Percentiles rank a stretch among this genome's conserved stretches.
phyloP scores from a whole-genome alignment of 2,329 filamentous ascomycete genomes.

The Exserohilum rostratum region DNA sequence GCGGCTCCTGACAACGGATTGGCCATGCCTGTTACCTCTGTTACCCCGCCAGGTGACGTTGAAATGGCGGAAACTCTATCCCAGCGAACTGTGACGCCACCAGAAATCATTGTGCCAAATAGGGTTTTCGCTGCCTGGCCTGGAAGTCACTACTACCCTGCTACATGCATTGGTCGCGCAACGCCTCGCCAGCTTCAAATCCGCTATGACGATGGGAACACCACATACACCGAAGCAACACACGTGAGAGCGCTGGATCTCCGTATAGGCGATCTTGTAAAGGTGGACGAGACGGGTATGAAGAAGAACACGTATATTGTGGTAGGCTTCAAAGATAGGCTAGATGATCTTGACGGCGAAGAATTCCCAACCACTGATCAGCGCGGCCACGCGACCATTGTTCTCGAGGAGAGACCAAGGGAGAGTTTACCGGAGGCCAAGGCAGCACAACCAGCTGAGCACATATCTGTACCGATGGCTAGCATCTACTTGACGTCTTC shows the following conservation, averaged over 20 bases:
- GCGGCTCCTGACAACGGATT: slow-evolving; percentile 26
- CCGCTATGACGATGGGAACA: slow-evolving; percentile 56
- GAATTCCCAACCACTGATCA: slow-evolving; percentile 50
- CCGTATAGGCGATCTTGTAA: slow-evolving; percentile 53
- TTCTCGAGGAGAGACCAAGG: slow-evolving; percentile 50
- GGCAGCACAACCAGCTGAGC: slow-evolving; percentile 21
- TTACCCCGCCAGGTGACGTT: slow-evolving; percentile 15
- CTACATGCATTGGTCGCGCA: slow-evolving; percentile 60
- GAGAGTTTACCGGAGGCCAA: slow-evolving; percentile 43
- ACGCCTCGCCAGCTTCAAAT: slow-evolving; percentile 52
- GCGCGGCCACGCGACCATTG: slow-evolving; percentile 49
- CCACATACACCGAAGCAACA: slow-evolving; percentile 48
- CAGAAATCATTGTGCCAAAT: slow-evolving; percentile 52
- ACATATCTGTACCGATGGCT: slow-evolving; percentile 49
- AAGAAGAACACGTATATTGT: slow-evolving; percentile 54
- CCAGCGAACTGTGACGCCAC: slow-evolving; percentile 21
- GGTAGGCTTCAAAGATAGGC: slow-evolving; percentile 50
- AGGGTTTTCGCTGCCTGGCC: slow-evolving; percentile 66
- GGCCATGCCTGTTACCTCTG: slow-evolving; percentile 30
- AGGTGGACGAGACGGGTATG: slow-evolving; percentile 54
- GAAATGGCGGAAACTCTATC: slow-evolving; percentile 8
- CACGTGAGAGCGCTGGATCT: slow-evolving; percentile 54
- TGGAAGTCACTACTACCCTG: slow-evolving; percentile 64
- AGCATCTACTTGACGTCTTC: slow-evolving; percentile 53
- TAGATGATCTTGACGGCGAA: slow-evolving; percentile 27